A percentile compares a stretch with the other conserved stretches of the same genome.
These are phyloP conservation scores for Arthrobotrys pseudoclavata DNA, from an alignment of 2,329 filamentous ascomycete species.

Conservation along the genomic window DNA sequence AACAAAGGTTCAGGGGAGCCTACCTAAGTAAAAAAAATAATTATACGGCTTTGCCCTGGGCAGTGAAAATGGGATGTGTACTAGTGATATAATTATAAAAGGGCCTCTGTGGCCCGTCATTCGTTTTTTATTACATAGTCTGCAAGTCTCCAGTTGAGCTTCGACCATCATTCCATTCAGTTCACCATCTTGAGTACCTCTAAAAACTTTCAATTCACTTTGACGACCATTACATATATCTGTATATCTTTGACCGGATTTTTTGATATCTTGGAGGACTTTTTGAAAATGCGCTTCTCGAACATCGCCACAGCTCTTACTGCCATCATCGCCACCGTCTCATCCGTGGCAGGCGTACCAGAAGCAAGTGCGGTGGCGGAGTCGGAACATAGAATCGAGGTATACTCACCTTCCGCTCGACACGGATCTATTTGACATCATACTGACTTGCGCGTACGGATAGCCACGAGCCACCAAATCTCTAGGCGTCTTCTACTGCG, in stretches of 20 bases:
- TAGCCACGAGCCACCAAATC: slow-evolving; percentile 33
- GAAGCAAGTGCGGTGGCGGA: slow-evolving; percentile 14
- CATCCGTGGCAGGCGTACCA: slow-evolving; percentile 12
- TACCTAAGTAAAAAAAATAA: not conserved
- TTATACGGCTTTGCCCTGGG: slow-evolving; percentile 12
- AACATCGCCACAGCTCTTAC: slow-evolving; percentile 16
- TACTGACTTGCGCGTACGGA: not conserved
- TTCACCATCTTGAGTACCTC: not conserved
- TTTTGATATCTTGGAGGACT: slow-evolving; percentile 1
- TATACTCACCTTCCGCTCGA: not conserved
- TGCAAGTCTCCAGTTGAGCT: slow-evolving; percentile 10
- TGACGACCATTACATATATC: slow-evolving; percentile 10
- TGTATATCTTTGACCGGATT: not conserved
- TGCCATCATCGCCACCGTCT: not conserved
- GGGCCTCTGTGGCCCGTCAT: not conserved
- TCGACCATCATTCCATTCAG: slow-evolving; percentile 14
- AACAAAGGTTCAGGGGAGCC: not conserved
- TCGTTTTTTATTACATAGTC: not conserved
- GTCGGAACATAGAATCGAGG: slow-evolving; percentile 22
- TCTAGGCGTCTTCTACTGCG: slow-evolving; percentile 51
- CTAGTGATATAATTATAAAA: slow-evolving; percentile 29
- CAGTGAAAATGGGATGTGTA: not conserved
- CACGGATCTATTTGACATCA: not conserved
- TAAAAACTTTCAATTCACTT: slow-evolving; percentile 9
- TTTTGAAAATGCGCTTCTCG: slow-evolving; percentile 34